A percentile compares a stretch with the other conserved stretches of the same genome.
These are phyloP conservation scores for Amborella trichopoda DNA, from an alignment of 164 flowering plant genomes.

Conservation along the genomic window DNA sequence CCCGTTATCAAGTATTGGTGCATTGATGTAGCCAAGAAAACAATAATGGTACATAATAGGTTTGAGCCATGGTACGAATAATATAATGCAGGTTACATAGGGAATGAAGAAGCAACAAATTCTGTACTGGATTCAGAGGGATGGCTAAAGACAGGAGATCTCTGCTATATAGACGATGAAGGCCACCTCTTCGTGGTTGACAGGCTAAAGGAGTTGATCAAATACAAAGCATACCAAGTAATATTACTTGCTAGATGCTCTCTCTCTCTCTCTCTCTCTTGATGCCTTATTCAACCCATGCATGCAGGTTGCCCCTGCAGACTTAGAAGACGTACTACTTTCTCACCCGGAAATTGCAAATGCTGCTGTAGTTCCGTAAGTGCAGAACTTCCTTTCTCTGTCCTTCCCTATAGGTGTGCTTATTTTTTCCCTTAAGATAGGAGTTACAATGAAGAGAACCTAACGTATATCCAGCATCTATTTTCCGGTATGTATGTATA, in stretches of 20 bases:
- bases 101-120: constrained; percentile 29
- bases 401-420: too few species aligned
- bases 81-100: constrained; percentile 27
- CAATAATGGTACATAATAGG: too few species aligned
- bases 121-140: constrained; percentile 25
- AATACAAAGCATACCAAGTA: constrained; percentile 47
- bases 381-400: constrained; percentile 14
- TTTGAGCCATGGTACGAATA: too few species aligned
- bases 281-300: neutral
- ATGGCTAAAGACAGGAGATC: constrained; percentile 58
- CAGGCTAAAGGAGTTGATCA: constrained; percentile 51
- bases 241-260: neutral
- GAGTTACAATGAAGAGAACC: too few species aligned
- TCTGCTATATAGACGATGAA: constrained; percentile 42
- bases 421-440: too few species aligned
- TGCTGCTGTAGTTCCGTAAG: constrained; percentile 57
- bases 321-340: constrained; percentile 36
- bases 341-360: constrained; percentile 42
- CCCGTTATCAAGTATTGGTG: too few species aligned
- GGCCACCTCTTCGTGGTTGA: constrained; percentile 45
- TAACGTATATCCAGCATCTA: too few species aligned
- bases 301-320: constrained; percentile 56
- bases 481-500: too few species aligned
- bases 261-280: neutral
- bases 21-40: too few species aligned